Evolutionary conservation across 352 stramenopile genomes (phyloP).

Genomic region (Pythium insidiosum): DNA sequence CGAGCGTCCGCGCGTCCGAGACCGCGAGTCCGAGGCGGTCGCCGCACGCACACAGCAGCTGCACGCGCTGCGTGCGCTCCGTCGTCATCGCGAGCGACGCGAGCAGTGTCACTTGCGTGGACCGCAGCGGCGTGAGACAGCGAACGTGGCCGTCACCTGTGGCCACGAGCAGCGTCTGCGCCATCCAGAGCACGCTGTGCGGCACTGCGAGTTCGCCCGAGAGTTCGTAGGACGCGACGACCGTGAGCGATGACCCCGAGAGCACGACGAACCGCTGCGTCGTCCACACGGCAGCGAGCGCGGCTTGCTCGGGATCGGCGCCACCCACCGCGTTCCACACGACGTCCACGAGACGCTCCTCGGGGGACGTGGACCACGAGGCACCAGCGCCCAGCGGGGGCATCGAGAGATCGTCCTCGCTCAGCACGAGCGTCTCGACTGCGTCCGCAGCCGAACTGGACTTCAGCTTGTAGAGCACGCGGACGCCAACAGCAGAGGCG

Average conservation of each 20-base stretch:
- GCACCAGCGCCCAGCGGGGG: background rate
- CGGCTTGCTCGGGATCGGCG: too few relatives aligned
- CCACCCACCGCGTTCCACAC: slow-evolving; percentile 46
- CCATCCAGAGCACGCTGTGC: slow-evolving; percentile 61
- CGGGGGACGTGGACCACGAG: slow-evolving; percentile 21
- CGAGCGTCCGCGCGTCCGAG: slow-evolving; percentile 27
- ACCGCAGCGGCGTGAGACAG: slow-evolving; percentile 41
- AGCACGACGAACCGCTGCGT: slow-evolving; percentile 53
- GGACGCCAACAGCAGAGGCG: slow-evolving; percentile 19
- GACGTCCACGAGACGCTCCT: slow-evolving; percentile 43
- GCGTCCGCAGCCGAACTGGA: background rate
- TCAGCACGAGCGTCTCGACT: slow-evolving; percentile 32
- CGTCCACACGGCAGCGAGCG: slow-evolving; percentile 41
- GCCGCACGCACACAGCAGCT: slow-evolving; percentile 35
- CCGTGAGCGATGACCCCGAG: slow-evolving; percentile 16
- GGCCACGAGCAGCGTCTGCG: slow-evolving; percentile 50
- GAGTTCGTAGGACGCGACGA: slow-evolving; percentile 33
- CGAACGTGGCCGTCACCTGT: slow-evolving; percentile 39
- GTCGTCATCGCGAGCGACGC: slow-evolving; percentile 10
- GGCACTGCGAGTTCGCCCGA: slow-evolving; percentile 24
- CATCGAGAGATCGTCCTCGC: slow-evolving; percentile 38
- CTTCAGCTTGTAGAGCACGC: slow-evolving; percentile 35
- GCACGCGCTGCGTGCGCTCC: slow-evolving; percentile 18
- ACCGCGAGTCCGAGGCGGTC: slow-evolving; percentile 51
- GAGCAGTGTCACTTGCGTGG: background rate